phyloP scores from a whole-genome alignment of 768 basidiomycete genomes.

The Plicaturopsis crispa region DNA sequence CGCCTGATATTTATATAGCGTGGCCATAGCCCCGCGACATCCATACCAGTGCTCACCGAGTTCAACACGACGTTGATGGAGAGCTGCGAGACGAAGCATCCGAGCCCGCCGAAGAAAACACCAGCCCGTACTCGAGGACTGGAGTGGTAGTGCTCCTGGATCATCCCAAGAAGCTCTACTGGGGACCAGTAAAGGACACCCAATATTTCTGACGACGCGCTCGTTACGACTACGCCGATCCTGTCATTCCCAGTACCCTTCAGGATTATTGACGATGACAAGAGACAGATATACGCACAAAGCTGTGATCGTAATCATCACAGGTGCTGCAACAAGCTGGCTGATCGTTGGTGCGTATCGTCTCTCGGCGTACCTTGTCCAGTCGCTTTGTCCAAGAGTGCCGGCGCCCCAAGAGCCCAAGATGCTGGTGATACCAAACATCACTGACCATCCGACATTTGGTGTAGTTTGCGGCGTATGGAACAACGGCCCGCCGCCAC shows the following conservation, averaged over 20 bases:
- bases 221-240: slow-evolving; percentile 5
- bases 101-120: slow-evolving; percentile 13
- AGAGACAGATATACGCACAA: slow-evolving; percentile 12
- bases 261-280: slow-evolving; percentile 1
- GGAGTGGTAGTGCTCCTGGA: slow-evolving; percentile 12
- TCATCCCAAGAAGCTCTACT: slow-evolving; percentile 10
- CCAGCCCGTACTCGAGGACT: slow-evolving; percentile 1
- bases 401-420: slow-evolving; percentile 10
- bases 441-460: slow-evolving; percentile 10
- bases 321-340: slow-evolving; percentile 10
- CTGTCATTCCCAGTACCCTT: background rate
- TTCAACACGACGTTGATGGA: slow-evolving; percentile 14
- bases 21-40: slow-evolving; percentile 10
- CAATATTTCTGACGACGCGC: slow-evolving; percentile 8
- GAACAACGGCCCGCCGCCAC: slow-evolving; percentile 11
- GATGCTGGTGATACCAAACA: slow-evolving; percentile 12
- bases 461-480: background rate
- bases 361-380: slow-evolving; percentile 10
- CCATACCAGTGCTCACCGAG: slow-evolving; percentile 14
- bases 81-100: slow-evolving; percentile 12
- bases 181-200: slow-evolving; percentile 13
- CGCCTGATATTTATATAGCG: slow-evolving; percentile 8
- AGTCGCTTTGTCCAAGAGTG: slow-evolving; percentile 11
- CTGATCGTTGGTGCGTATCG: slow-evolving; percentile 11
- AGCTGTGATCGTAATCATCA: slow-evolving; percentile 11